Base-by-base conservation (phyloP, 2,329 filamentous ascomycete species). In the Aspergillus ruber region DNA sequence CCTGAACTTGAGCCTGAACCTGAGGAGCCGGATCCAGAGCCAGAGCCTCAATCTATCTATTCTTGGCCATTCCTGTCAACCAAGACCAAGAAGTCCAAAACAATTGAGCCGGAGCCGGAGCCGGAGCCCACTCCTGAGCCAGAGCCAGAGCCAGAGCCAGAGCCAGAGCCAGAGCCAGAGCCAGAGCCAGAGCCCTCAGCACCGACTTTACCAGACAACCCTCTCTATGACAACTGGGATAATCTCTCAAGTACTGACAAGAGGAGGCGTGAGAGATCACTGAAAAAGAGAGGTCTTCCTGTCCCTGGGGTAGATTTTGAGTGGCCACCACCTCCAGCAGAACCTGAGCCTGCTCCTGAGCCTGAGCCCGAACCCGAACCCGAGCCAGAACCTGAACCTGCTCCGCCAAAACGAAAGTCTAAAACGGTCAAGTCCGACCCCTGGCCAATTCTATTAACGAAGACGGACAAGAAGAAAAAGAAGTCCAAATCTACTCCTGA, bases 1-100 rank as follows among this genome's bases (percentile, higher is more conserved):
- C 47, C 77, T 64, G 67, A 65, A 56, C 29, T 46, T 8, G 48
- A 52, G 20, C 52, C 55, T 7, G 40, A 42, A 21, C 57, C 66
- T 6, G 66, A 66, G 25, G 58, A 50, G 10, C 39, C 49, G 10
- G 49, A 50, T 5, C 36, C 35, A 2, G 35, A 42, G 40, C 45
- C 47, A 5, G 48, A 50, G 0, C 64, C 67, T n/a, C 62, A 39
- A 39, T 17, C 36, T 15, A 20, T 17, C n/a, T 18, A 10, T 10
- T 18, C 36, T 7, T 20, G 36, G n/a, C 10, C 10, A 15, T 5
- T 20, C 15, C 6, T 17, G 15, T 39, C 17, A 39, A 4, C 17
- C 21, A 20, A 39, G 36, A 18, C 7, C 12, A 12, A 12, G 10
- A 20, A 39, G 10, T 12, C 25, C 25, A 39, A 39, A 39, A 7